Conservation (phyloP, 2,329 filamentous ascomycete species). For the Xylariaceae sp. region DNA sequence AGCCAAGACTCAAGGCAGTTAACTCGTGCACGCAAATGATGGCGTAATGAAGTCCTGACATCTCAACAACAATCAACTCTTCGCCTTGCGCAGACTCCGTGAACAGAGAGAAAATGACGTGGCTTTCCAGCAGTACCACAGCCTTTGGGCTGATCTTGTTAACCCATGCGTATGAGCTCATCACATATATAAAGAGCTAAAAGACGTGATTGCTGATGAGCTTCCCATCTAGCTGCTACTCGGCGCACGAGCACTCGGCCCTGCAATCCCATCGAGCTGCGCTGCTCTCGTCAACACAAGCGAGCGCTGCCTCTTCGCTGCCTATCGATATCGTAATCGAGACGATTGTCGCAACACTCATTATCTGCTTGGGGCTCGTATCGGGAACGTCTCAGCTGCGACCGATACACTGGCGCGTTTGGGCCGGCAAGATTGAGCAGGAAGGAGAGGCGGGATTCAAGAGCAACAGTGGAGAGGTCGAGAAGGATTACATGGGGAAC, state of each 20-base stretch:
- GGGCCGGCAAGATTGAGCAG: slow-evolving; percentile 79
- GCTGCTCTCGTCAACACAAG: slow-evolving; percentile 41
- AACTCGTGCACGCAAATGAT: not conserved
- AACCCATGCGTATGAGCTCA: slow-evolving; percentile 70
- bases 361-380: slow-evolving; percentile 82
- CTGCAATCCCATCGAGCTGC: slow-evolving; percentile 56
- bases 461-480: slow-evolving; percentile 56
- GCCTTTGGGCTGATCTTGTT: slow-evolving; percentile 72
- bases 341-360: slow-evolving; percentile 70
- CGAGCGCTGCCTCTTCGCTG: slow-evolving; percentile 46
- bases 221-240: slow-evolving; percentile 69
- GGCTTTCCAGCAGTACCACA: slow-evolving; percentile 66
- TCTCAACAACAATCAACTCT: not conserved
- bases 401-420: slow-evolving; percentile 77
- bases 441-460: slow-evolving; percentile 59
- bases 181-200: not conserved
- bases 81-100: not conserved
- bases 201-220: slow-evolving; percentile 11
- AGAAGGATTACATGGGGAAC: slow-evolving; percentile 67
- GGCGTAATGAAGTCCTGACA: not conserved
- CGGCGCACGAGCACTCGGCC: slow-evolving; percentile 83
- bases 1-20: too few species aligned
- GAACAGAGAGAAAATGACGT: slow-evolving; percentile 52
- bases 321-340: slow-evolving; percentile 86
- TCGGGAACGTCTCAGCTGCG: slow-evolving; percentile 70